A percentile compares a stretch with the other conserved stretches of the same genome.
phyloP scores from a whole-genome alignment of 805 yeast species.

The Hanseniaspora thailandica region DNA sequence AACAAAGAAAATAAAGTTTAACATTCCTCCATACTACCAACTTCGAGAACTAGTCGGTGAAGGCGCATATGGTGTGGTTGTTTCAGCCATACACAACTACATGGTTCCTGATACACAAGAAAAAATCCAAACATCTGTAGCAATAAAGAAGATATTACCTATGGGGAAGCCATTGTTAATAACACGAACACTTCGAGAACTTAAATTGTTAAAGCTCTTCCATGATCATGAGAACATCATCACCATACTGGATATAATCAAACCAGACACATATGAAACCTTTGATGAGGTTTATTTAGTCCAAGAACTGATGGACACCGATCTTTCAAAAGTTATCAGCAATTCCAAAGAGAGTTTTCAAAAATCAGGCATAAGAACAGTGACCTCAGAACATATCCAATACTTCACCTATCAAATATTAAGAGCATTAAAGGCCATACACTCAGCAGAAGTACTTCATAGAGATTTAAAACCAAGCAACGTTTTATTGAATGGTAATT shows the following conservation, averaged over 20 bases:
- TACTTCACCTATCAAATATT: conserved; percentile 60
- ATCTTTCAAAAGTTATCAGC: conserved; percentile 50
- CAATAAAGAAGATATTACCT: conserved; percentile 67
- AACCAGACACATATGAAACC: conserved; percentile 44
- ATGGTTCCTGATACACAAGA: conserved; percentile 29
- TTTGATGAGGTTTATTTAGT: conserved; percentile 64
- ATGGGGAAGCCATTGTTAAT: conserved; percentile 55
- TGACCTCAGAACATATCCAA: conserved; percentile 58
- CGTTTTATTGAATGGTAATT: conserved; percentile 51
- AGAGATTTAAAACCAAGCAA: conserved; percentile 71
- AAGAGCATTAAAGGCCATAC: conserved; percentile 59
- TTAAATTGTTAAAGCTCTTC: conserved; percentile 53
- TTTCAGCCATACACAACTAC: conserved; percentile 53
- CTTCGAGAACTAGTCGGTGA: conserved; percentile 56
- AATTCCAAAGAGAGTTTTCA: conserved; percentile 30
- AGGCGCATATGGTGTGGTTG: conserved; percentile 75
- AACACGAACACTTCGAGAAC: conserved; percentile 58
- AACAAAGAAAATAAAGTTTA: conserved; percentile 46
- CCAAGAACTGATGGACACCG: conserved; percentile 71
- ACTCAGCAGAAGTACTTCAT: conserved; percentile 62
- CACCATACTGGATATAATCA: conserved; percentile 52
- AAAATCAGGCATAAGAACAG: conserved; percentile 19
- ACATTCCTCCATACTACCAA: conserved; percentile 51
- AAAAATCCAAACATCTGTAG: conserved; percentile 38
- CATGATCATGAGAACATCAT: conserved; percentile 63